These are phyloP conservation scores for Cryomyces minteri DNA, from an alignment of 495 filamentous ascomycete species.

Conservation along the genomic window DNA sequence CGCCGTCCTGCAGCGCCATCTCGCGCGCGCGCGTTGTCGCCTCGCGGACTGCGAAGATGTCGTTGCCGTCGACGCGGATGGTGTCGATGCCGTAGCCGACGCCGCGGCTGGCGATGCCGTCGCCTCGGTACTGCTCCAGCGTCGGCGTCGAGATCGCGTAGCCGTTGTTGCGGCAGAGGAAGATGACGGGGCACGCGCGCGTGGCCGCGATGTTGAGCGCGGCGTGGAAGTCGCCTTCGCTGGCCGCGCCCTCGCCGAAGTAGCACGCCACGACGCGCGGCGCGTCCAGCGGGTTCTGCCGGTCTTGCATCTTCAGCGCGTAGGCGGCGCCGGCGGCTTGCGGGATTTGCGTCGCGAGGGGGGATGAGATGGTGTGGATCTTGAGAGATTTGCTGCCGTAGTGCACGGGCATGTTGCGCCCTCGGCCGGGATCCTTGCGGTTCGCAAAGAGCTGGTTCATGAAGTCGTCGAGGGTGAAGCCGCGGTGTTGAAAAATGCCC, in stretches of 20 bases:
- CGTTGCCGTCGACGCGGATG: conserved; percentile 90
- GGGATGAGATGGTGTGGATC: conserved; percentile 84
- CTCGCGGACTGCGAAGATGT: conserved; percentile 85
- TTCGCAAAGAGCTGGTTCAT: conserved; percentile 96
- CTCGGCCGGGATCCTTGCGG: conserved; percentile 55
- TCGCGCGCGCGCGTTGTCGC: conserved; percentile 61
- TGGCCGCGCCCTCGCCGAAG: conserved; percentile 96
- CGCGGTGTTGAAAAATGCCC: conserved; percentile 76
- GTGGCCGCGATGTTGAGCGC: conserved; percentile 95
- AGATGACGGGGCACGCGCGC: conserved; percentile 74
- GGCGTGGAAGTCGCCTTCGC: conserved; percentile 94
- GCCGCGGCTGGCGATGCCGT: conserved; percentile 90
- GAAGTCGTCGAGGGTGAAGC: conserved; percentile 71
- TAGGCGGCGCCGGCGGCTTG: conserved; percentile 91
- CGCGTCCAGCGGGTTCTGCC: conserved; percentile 46
- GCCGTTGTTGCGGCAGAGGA: conserved; percentile 95
- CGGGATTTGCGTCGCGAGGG: conserved; percentile 87
- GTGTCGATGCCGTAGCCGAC: conserved; percentile 95
- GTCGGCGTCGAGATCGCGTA: conserved; percentile 93
- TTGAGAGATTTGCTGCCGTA: conserved; percentile 73
- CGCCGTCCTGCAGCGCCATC: conserved; percentile 59
- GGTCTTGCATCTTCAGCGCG: conserved; percentile 70
- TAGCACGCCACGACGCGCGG: conserved; percentile 69
- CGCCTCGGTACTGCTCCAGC: conserved; percentile 88
- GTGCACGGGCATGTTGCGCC: conserved; percentile 96